Percentiles rank a stretch among this genome's conserved stretches.
Evolutionary conservation across 2,329 filamentous ascomycete genomes (phyloP).

Genomic region (Xylariaceae sp.): DNA sequence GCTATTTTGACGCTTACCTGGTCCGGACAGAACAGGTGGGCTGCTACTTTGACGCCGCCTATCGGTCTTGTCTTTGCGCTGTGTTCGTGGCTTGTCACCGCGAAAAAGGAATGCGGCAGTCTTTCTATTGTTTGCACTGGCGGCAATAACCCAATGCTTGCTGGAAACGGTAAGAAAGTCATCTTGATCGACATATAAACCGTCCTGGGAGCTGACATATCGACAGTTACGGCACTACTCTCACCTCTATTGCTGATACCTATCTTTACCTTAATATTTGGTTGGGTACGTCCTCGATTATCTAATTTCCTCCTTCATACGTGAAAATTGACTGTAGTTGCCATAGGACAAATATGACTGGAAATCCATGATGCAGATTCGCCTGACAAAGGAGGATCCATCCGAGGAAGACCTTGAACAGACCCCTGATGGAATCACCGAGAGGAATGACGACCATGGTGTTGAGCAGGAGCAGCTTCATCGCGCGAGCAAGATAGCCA

Average conservation of each 20-base stretch:
- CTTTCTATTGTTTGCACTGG: slow-evolving; percentile 73
- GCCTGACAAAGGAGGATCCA: slow-evolving; percentile 73
- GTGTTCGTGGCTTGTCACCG: slow-evolving; percentile 73
- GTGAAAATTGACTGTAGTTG: background rate
- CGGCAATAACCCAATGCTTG: slow-evolving; percentile 82
- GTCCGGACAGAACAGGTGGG: slow-evolving; percentile 72
- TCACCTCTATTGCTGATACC: slow-evolving; percentile 72
- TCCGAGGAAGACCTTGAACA: slow-evolving; percentile 61
- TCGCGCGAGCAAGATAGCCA: slow-evolving; percentile 38
- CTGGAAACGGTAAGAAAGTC: slow-evolving; percentile 55
- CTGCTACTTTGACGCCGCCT: slow-evolving; percentile 65
- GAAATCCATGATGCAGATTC: slow-evolving; percentile 75
- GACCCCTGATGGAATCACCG: slow-evolving; percentile 47
- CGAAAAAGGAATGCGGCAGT: slow-evolving; percentile 62
- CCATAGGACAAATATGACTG: slow-evolving; percentile 71
- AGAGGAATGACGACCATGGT: slow-evolving; percentile 28
- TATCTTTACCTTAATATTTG: slow-evolving; percentile 66
- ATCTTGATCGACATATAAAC: background rate
- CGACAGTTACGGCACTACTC: slow-evolving; percentile 66
- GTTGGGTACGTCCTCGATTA: slow-evolving; percentile 37
- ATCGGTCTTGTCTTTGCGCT: slow-evolving; percentile 66
- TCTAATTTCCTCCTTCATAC: background rate
- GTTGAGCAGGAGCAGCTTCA: slow-evolving; percentile 14
- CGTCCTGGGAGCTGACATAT: slow-evolving; percentile 9
- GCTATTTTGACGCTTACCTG: slow-evolving; percentile 77